These are phyloP conservation scores for Penicillium alfredii DNA, from an alignment of 495 filamentous ascomycete species.

Conservation along the genomic window DNA sequence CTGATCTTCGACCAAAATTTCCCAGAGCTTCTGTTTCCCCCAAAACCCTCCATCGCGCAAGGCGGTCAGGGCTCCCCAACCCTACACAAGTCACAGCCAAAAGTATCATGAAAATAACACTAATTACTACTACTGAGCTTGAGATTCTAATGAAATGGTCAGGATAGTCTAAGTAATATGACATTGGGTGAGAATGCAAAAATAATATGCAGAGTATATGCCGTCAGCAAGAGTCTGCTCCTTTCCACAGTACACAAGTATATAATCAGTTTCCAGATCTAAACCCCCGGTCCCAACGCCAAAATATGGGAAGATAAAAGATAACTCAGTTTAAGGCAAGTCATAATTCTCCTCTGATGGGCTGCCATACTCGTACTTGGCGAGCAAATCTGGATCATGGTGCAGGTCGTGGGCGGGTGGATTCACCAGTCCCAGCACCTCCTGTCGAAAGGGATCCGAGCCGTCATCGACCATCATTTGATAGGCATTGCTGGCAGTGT, in stretches of 20 bases:
- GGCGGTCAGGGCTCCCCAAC: conserved; percentile 38
- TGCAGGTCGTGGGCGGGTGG: conserved; percentile 38
- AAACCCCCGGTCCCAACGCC: conserved; percentile 4
- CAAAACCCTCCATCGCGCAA: conserved; percentile 19
- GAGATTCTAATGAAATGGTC: no score
- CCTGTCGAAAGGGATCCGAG: conserved; percentile 35
- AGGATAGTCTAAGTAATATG: no score
- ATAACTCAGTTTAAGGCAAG: conserved; percentile 27
- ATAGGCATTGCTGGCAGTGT: conserved; percentile 35
- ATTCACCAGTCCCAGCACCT: conserved; percentile 38
- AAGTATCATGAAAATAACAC: no score
- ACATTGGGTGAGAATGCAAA: no score
- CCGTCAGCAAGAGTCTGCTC: no score
- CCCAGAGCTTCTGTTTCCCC: conserved; percentile 39
- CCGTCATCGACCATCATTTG: conserved; percentile 44
- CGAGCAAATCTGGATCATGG: conserved; percentile 38
- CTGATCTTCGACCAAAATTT: conserved; percentile 43
- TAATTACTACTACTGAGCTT: no score
- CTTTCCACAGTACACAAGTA: no score
- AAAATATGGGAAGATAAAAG: conserved; percentile 4
- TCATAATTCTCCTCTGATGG: conserved; percentile 37
- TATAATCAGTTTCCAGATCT: conserved; percentile 1
- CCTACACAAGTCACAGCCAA: conserved; percentile 6
- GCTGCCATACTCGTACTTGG: conserved; percentile 40
- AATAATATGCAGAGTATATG: no score